Base-by-base conservation (phyloP, 1,284 basidiomycete species). In the Cryptococcus sp. region DNA sequence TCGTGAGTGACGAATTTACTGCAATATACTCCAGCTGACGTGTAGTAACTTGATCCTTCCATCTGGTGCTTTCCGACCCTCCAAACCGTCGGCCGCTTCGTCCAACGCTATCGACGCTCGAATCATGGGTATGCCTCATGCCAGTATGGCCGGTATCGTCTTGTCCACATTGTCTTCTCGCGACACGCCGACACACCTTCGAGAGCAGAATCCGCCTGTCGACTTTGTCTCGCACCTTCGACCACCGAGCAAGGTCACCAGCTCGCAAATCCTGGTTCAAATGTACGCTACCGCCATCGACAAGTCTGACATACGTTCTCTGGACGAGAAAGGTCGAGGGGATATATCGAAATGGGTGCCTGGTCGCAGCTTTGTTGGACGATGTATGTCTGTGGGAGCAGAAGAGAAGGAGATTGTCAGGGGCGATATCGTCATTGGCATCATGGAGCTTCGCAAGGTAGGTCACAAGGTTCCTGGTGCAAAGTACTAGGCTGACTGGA, bases 281-380 rank as follows among this genome's bases (percentile, higher is more conserved):
- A 84, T 93, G 1, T 87, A 86, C 76, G 87, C 85, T 7, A 86
- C 87, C 0, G 87, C 81, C 2, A 68, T 92, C 36, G 88, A 92
- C 63, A 76, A 78, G 12, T 71, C 84, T 4, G 88, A 92, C 72
- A 78, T 78, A 22, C 72, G 83, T 41, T 76, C 84, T 24, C 80
- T 82, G 9, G 77, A 77, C 32, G 73, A 76, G 22, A 78, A 78
- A 56, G 66, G 51, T 43, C 50, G 63, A 53, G 53, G 59, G 12
- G 68, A 69, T 32, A 62, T 69, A 5, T 62, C 71, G 43, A 72
- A 66, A 48, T 72, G 58, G 64, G 65, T 91, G 2, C 89, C 89
- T 12, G 89, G 88, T 0, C 76, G 89, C 40, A 84, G 83, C 51
- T 85, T 92, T 65, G 84, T 88, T 9, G 89, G 89, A 3, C 76